A percentile compares a stretch with the other conserved stretches of the same genome.
These are phyloP conservation scores for Saccharomycopsis schoenii DNA, from an alignment of 805 yeast genomes.

Conservation along the genomic window DNA sequence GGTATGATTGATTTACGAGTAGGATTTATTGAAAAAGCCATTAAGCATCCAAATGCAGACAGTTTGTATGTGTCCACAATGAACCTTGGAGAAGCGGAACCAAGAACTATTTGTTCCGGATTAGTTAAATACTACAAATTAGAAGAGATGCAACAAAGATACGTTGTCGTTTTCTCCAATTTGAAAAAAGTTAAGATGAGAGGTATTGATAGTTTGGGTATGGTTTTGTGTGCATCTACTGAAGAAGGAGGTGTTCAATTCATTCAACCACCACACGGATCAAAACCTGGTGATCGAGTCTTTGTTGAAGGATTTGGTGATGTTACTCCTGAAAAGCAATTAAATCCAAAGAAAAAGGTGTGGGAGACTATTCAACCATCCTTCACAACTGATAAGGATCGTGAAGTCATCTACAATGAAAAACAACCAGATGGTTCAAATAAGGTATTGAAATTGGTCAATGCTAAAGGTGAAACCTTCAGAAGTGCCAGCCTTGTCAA, in stretches of 20 bases:
- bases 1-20: slow-evolving; percentile 86
- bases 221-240: slow-evolving; percentile 89
- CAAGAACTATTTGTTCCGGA: slow-evolving; percentile 98
- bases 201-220: slow-evolving; percentile 89
- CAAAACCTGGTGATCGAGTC: slow-evolving; percentile 92
- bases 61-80: slow-evolving; percentile 93
- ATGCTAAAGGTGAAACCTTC: slow-evolving; percentile 69
- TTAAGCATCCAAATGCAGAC: slow-evolving; percentile 97
- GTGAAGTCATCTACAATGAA: slow-evolving; percentile 57
- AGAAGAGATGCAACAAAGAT: slow-evolving; percentile 93
- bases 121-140: slow-evolving; percentile 79
- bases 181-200: slow-evolving; percentile 97
- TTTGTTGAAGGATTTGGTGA: slow-evolving; percentile 81
- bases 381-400: slow-evolving; percentile 68
- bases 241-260: slow-evolving; percentile 72
- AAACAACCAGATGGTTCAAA: slow-evolving; percentile 63
- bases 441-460: slow-evolving; percentile 57
- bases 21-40: slow-evolving; percentile 93
- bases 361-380: slow-evolving; percentile 94
- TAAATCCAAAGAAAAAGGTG: slow-evolving; percentile 96
- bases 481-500: slow-evolving; percentile 59
- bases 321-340: slow-evolving; percentile 79
- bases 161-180: slow-evolving; percentile 86
- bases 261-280: slow-evolving; percentile 87
- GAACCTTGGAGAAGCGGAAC: slow-evolving; percentile 83